phyloP scores from a whole-genome alignment of 495 filamentous ascomycete genomes.

The Penicillium samsonianum region DNA sequence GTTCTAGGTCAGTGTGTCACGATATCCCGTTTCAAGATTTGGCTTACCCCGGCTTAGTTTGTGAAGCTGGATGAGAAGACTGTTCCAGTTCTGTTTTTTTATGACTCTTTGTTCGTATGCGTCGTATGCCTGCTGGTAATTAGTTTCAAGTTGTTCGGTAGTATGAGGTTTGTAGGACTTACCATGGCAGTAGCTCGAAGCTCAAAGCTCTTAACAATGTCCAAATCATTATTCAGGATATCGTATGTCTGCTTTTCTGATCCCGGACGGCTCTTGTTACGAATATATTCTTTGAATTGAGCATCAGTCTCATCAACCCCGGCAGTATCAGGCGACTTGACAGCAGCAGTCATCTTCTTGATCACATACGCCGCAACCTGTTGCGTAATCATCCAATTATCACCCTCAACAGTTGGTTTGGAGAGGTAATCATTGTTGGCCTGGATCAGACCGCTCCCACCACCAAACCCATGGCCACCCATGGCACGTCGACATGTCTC shows the following conservation, averaged over 20 bases:
- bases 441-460: conserved; percentile 48
- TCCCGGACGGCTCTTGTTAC: neutral
- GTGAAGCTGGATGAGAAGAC: conserved; percentile 47
- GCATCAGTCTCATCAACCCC: conserved; percentile 25
- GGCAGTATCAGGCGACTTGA: conserved; percentile 18
- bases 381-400: conserved; percentile 57
- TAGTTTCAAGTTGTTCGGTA: neutral
- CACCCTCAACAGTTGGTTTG: conserved; percentile 54
- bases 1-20: neutral
- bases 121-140: conserved; percentile 33
- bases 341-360: conserved; percentile 47
- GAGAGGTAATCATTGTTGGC: conserved; percentile 51
- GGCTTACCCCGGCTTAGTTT: conserved; percentile 42
- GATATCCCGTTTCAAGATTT: neutral
- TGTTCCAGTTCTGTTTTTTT: conserved; percentile 48
- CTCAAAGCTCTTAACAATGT: conserved; percentile 44
- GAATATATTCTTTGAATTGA: conserved; percentile 28
- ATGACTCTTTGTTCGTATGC: conserved; percentile 45
- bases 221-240: conserved; percentile 31
- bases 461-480: conserved; percentile 54
- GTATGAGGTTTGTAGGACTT: neutral
- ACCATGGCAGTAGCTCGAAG: conserved; percentile 43
- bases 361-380: conserved; percentile 51
- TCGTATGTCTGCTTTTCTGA: conserved; percentile 4
- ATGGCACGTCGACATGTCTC: conserved; percentile 51